phyloP scores from a whole-genome alignment of 1,284 basidiomycete species.

The Leccinum griseonigrum region DNA sequence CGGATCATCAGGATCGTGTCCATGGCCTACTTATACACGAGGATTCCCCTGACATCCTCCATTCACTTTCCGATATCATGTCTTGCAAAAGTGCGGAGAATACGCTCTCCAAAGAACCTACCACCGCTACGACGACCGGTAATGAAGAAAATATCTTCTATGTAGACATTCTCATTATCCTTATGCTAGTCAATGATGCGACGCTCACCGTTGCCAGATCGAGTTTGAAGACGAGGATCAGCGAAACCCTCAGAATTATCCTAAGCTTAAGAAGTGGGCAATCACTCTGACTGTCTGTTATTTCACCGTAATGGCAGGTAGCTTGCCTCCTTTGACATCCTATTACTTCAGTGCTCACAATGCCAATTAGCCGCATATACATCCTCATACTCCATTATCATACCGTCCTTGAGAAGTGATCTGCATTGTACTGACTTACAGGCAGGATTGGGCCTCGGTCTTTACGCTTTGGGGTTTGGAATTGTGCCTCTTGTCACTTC shows the following conservation, averaged over 20 bases:
- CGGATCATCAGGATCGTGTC: not conserved
- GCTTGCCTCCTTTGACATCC: not conserved
- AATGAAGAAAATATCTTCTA: constrained; percentile 10
- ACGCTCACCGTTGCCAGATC: constrained; percentile 17
- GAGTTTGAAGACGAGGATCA: constrained; percentile 26
- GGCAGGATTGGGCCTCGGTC: constrained; percentile 37
- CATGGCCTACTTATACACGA: constrained; percentile 17
- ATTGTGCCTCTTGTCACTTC: constrained; percentile 45
- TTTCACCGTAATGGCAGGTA: constrained; percentile 19
- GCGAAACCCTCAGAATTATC: constrained; percentile 26
- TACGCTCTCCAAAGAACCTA: constrained; percentile 1
- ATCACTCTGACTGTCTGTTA: constrained; percentile 24
- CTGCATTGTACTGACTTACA: constrained; percentile 36
- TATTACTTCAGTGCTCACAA: not conserved
- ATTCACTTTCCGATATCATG: constrained; percentile 7
- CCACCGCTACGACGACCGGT: not conserved
- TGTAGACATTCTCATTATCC: not conserved
- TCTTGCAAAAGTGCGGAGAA: constrained; percentile 1
- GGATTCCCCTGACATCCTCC: not conserved
- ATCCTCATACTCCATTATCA: constrained; percentile 41
- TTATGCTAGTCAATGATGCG: not conserved
- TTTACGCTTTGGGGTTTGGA: constrained; percentile 46
- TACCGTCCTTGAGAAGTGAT: constrained; percentile 40
- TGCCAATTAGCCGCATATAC: constrained; percentile 27
- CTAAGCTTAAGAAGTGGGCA: constrained; percentile 25